Conservation (phyloP, 2,329 filamentous ascomycete species). For the Xylaria sp. region DNA sequence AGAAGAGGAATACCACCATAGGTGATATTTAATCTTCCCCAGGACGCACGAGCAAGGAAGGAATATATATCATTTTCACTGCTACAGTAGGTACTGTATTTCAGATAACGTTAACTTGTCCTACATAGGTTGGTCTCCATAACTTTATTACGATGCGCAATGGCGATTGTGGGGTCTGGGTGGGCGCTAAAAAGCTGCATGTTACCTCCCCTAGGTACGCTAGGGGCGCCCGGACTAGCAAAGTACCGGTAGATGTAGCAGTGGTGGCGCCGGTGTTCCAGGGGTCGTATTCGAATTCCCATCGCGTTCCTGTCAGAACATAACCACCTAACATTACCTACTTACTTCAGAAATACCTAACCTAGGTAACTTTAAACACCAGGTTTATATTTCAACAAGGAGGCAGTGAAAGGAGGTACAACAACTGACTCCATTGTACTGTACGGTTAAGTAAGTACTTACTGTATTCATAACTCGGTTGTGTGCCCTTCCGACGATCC, state of each 20-base stretch:
- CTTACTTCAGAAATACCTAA: too few relatives aligned
- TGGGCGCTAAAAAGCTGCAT: constrained; percentile 3
- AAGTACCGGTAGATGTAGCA: background rate
- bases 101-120: constrained; percentile 16
- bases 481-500: constrained; percentile 16
- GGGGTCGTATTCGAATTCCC: background rate
- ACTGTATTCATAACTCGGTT: constrained; percentile 14
- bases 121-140: constrained; percentile 3
- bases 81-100: constrained; percentile 8
- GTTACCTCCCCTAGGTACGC: background rate
- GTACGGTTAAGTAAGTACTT: background rate
- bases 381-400: background rate
- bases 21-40: background rate
- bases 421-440: background rate
- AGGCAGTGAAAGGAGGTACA: background rate
- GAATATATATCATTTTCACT: background rate
- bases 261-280: background rate
- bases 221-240: background rate
- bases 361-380: too few relatives aligned
- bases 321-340: too few relatives aligned
- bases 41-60: background rate
- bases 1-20: constrained; percentile 13
- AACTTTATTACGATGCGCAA: constrained; percentile 10
- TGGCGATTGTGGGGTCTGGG: constrained; percentile 14
- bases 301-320: background rate